phyloP scores from a whole-genome alignment of 75 land plant genomes.

The Picea glauca region DNA sequence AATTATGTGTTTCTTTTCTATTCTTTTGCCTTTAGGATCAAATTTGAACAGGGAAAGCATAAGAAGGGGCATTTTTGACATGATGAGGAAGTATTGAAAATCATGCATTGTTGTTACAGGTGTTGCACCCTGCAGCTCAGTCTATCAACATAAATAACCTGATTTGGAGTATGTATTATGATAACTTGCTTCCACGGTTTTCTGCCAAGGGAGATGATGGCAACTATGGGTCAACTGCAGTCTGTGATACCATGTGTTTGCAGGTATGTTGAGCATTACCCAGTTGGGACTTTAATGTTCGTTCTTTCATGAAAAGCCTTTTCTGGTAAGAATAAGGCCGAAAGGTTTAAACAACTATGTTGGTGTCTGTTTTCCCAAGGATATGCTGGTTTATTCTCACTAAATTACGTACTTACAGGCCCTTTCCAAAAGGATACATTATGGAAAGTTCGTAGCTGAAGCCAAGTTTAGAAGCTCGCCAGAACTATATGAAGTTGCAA shows the following conservation, averaged over 20 bases:
- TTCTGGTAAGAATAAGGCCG: not conserved
- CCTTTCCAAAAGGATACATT: conserved; percentile 88
- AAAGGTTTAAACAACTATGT: not conserved
- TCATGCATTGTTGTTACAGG: conserved; percentile 34
- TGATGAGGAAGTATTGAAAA: too few relatives aligned
- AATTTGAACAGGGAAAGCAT: too few relatives aligned
- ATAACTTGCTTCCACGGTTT: conserved; percentile 65
- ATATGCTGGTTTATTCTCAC: not conserved
- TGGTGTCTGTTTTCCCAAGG: not conserved
- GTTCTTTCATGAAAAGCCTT: not conserved
- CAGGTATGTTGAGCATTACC: conserved; percentile 50
- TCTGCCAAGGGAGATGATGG: conserved; percentile 80
- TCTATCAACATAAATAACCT: conserved; percentile 70
- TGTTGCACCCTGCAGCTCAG: conserved; percentile 66
- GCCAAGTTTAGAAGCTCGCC: conserved; percentile 78
- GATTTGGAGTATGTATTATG: conserved; percentile 81
- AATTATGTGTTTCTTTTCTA: too few relatives aligned
- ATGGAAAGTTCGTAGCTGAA: conserved; percentile 92
- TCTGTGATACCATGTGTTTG: conserved; percentile 87
- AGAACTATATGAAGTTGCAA: conserved; percentile 50
- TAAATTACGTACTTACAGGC: conserved; percentile 45
- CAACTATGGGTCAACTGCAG: conserved; percentile 89
- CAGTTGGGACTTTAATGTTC: not conserved
- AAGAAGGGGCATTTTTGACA: too few relatives aligned
- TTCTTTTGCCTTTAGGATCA: too few relatives aligned